These are phyloP conservation scores for Ilyonectria sp. DNA, from an alignment of 2,329 filamentous ascomycete genomes.

Conservation along the genomic window DNA sequence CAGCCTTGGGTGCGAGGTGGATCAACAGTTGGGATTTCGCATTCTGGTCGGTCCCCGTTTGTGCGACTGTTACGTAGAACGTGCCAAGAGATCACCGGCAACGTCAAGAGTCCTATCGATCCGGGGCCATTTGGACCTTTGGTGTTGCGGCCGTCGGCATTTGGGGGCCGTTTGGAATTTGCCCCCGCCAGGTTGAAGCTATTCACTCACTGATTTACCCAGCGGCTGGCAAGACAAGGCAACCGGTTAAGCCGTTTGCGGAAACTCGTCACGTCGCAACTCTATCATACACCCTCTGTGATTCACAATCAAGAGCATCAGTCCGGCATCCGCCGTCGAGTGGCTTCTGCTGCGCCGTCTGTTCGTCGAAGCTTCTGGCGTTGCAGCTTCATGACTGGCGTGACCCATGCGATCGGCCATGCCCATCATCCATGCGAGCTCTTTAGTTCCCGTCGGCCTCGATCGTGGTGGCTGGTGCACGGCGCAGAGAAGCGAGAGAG, in stretches of 20 bases:
- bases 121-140: conserved; percentile 23
- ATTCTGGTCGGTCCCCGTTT: conserved; percentile 13
- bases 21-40: neutral
- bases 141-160: conserved; percentile 8
- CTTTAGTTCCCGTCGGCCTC: conserved; percentile 42
- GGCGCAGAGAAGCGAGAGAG: conserved; percentile 27
- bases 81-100: conserved; percentile 5
- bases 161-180: conserved; percentile 27
- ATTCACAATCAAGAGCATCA: neutral
- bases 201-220: conserved; percentile 2
- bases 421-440: conserved; percentile 24
- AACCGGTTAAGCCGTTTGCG: conserved; percentile 8
- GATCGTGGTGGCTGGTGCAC: conserved; percentile 34
- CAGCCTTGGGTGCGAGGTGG: conserved; percentile 3
- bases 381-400: conserved; percentile 20
- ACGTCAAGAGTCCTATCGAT: conserved; percentile 8
- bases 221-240: conserved; percentile 3
- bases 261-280: conserved; percentile 8
- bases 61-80: neutral
- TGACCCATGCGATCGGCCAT: conserved; percentile 10
- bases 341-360: conserved; percentile 11
- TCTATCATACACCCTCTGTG: neutral
- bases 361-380: conserved; percentile 11
- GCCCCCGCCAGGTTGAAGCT: conserved; percentile 17
- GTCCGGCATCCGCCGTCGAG: neutral